Conservation (phyloP, 1,284 basidiomycete genomes). For the Megacollybia platyphylla region DNA sequence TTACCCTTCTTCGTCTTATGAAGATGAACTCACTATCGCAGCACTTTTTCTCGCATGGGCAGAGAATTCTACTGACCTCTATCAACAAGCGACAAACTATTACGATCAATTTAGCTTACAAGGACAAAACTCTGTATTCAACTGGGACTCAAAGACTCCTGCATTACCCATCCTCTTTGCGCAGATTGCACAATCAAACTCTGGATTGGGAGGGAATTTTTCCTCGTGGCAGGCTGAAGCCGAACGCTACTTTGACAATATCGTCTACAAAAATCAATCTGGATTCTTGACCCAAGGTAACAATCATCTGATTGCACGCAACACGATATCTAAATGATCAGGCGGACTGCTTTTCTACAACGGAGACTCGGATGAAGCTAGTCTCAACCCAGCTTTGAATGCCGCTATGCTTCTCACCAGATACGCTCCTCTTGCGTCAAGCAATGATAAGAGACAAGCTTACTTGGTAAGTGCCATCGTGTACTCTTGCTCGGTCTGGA, state of each 20-base stretch:
- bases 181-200: conserved; percentile 44
- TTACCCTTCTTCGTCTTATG: conserved; percentile 64
- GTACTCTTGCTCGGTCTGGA: conserved; percentile 4
- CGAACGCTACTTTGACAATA: conserved; percentile 67
- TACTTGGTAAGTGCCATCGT: conserved; percentile 39
- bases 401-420: conserved; percentile 71
- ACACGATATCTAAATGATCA: conserved; percentile 13
- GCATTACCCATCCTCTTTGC: conserved; percentile 67
- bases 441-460: conserved; percentile 35
- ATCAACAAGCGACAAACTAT: conserved; percentile 50
- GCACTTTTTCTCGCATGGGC: conserved; percentile 70
- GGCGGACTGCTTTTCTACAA: conserved; percentile 73
- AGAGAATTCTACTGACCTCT: conserved; percentile 46
- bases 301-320: background rate
- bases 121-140: conserved; percentile 53
- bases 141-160: conserved; percentile 82
- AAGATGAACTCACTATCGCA: conserved; percentile 62
- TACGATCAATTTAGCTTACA: conserved; percentile 49
- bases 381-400: conserved; percentile 80
- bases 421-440: conserved; percentile 67
- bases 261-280: conserved; percentile 46
- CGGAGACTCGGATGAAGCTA: conserved; percentile 69
- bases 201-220: conserved; percentile 36
- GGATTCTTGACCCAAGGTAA: conserved; percentile 43
- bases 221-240: conserved; percentile 59